Percentiles rank a stretch among this genome's conserved stretches.
Conservation (phyloP, 2,329 filamentous ascomycete genomes). For the Geosmithia morbida region DNA sequence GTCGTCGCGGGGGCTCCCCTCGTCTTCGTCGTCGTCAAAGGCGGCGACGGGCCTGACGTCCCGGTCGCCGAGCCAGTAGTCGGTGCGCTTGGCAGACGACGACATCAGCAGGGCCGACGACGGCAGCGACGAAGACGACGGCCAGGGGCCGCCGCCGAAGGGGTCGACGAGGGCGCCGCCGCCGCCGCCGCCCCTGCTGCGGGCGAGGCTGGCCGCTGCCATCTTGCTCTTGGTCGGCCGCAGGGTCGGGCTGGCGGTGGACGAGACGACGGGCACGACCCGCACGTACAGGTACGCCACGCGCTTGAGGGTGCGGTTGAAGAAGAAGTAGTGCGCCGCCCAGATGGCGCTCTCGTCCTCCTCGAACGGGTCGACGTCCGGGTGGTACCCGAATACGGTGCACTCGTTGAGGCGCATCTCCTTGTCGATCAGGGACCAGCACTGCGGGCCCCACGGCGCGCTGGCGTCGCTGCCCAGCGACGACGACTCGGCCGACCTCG, state of each 20-base stretch:
- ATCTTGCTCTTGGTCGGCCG: slow-evolving; percentile 12
- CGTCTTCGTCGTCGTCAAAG: slow-evolving; percentile 32
- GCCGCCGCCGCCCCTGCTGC: too few species aligned
- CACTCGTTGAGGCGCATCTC: slow-evolving; percentile 90
- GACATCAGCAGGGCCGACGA: slow-evolving; percentile 7
- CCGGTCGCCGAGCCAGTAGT: slow-evolving; percentile 73
- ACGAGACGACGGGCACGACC: slow-evolving; percentile 65
- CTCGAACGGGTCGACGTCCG: slow-evolving; percentile 79
- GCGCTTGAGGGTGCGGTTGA: slow-evolving; percentile 82
- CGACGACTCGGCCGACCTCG: slow-evolving; percentile 22
- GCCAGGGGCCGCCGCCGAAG: too few species aligned
- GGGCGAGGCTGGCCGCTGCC: too few species aligned
- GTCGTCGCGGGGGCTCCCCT: slow-evolving; percentile 32
- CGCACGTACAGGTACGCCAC: slow-evolving; percentile 90
- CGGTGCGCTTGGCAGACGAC: slow-evolving; percentile 52
- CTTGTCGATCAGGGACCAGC: slow-evolving; percentile 86
- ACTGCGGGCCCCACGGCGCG: slow-evolving; percentile 70
- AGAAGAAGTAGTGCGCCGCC: slow-evolving; percentile 95
- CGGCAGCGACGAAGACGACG: too few species aligned
- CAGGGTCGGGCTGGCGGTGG: slow-evolving; percentile 42
- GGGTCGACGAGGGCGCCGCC: too few species aligned
- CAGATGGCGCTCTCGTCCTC: slow-evolving; percentile 89
- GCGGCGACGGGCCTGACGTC: slow-evolving; percentile 31
- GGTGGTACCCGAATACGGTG: slow-evolving; percentile 77
- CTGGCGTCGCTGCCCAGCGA: slow-evolving; percentile 29